Percentiles rank a stretch among this genome's conserved stretches.
phyloP scores from a whole-genome alignment of 1,139 yeast genomes.

The Diutina mesorugosa region DNA sequence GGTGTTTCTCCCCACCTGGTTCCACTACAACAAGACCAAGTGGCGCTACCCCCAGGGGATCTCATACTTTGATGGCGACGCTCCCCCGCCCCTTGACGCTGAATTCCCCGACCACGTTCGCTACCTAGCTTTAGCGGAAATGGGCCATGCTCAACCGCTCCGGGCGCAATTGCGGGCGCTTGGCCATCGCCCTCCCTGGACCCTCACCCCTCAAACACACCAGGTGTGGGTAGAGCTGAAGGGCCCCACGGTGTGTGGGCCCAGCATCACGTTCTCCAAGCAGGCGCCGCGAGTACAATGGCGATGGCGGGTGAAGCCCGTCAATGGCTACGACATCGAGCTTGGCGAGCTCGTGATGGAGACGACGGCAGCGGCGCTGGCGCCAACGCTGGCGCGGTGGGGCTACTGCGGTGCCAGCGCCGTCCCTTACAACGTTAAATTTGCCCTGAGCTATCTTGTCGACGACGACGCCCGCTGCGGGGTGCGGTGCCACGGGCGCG shows the following conservation, averaged over 20 bases:
- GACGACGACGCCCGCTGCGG: background rate
- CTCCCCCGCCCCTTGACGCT: background rate
- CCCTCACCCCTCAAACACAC: background rate
- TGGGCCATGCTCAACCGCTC: background rate
- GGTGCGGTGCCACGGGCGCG: background rate
- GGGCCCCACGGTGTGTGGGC: background rate
- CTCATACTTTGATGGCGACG: background rate
- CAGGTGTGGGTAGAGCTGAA: background rate
- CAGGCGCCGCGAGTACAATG: background rate
- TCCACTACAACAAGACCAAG: background rate
- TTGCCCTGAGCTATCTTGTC: background rate
- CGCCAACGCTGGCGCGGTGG: background rate
- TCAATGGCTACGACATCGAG: background rate
- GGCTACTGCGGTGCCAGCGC: background rate
- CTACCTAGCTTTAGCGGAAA: background rate
- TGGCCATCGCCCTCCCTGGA: background rate
- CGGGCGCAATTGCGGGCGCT: background rate
- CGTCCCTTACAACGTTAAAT: background rate
- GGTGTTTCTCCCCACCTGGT: background rate
- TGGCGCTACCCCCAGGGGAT: background rate
- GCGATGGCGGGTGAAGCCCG: background rate
- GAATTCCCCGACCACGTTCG: background rate
- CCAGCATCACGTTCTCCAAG: background rate
- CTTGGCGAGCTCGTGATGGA: conserved; percentile 1
- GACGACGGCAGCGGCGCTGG: background rate